Conservation (phyloP, 2,329 filamentous ascomycete genomes). For the Xylariales sp. region DNA sequence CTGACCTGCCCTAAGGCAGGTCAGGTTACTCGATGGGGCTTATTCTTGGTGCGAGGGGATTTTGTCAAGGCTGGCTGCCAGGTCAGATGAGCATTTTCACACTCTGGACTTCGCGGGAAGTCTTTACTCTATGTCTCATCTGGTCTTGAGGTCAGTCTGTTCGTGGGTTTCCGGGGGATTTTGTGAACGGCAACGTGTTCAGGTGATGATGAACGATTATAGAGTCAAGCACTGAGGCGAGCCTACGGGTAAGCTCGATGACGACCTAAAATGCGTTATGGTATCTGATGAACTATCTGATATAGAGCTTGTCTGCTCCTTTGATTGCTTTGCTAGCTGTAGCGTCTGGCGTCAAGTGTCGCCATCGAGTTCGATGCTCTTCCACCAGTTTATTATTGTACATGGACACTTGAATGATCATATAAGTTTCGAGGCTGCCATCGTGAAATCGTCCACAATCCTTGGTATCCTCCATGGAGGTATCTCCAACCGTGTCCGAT, state of each 20-base stretch:
- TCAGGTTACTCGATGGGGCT: slow-evolving; percentile 99
- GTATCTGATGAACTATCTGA: slow-evolving; percentile 39
- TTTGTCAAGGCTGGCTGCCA: slow-evolving; percentile 28
- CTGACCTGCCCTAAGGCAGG: slow-evolving; percentile 33
- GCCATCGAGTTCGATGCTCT: neutral
- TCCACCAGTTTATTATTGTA: too few relatives aligned
- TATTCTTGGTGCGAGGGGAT: slow-evolving; percentile 99
- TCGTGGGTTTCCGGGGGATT: too few relatives aligned
- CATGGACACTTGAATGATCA: too few relatives aligned
- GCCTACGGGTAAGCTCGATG: slow-evolving; percentile 38
- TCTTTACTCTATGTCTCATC: slow-evolving; percentile 5
- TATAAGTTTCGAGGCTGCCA: too few relatives aligned
- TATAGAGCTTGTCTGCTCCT: neutral
- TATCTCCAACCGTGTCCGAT: too few relatives aligned
- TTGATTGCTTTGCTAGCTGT: slow-evolving; percentile 11
- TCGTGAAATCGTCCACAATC: too few relatives aligned
- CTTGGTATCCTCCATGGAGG: too few relatives aligned
- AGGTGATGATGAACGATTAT: slow-evolving; percentile 90
- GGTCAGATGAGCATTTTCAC: slow-evolving; percentile 16
- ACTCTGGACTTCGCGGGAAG: slow-evolving; percentile 21
- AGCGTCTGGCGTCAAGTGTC: slow-evolving; percentile 1
- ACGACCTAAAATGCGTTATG: slow-evolving; percentile 45
- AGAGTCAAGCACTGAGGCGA: slow-evolving; percentile 98
- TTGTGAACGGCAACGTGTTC: too few relatives aligned
- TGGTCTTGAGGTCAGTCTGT: too few relatives aligned